Base-by-base conservation (phyloP, 176 grass and related monocot genomes). In the Musa itinerans region DNA sequence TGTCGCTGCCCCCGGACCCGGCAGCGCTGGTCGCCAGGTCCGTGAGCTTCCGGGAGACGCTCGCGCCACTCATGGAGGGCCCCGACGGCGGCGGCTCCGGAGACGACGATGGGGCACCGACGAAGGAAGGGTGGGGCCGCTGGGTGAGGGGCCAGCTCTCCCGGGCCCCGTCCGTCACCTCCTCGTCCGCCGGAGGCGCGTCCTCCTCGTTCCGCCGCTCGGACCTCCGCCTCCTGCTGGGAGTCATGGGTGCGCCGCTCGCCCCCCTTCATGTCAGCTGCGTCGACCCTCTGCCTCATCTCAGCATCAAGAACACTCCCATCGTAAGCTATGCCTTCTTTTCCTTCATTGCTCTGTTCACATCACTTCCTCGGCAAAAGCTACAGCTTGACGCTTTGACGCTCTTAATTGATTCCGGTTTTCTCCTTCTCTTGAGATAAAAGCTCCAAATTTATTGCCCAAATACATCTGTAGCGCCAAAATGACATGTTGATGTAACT, bases 181-280 rank as follows among this genome's bases (percentile, higher is more conserved):
- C 69, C n/a, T 52, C 48, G 19, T 50, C 69, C 10, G 69, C 8
- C 69, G 49, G 9, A 2, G 48, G 17, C 10, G 13, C 34, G 15
- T 71, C 49, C 8, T 71, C 69, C 17, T 71, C 49, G 15, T 53
- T 71, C 69, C 69, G 48, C 16, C 19, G 69, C 48, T 53, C 69
- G 43, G 69, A 71, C 17, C 69, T 71, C 69, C 69, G 69, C 27
- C 43, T 71, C 69, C 69, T 71, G 8, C 19, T 71, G 0, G 69
- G 69, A 9, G 69, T 71, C 16, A 71, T 71, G 69, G 69, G 69
- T 10, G 69, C 69, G 69, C 69, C 69, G 69, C 69, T 71, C 19
- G 69, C 69, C 8, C 69, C 48, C 15, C 10, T 50, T 21, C 19
- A 71, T 8, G 49, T 71, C 16, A 53, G 9, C 69, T 11, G 17